Evolutionary conservation across 495 filamentous ascomycete genomes (phyloP).

Genomic region (Penicillium parvum): DNA sequence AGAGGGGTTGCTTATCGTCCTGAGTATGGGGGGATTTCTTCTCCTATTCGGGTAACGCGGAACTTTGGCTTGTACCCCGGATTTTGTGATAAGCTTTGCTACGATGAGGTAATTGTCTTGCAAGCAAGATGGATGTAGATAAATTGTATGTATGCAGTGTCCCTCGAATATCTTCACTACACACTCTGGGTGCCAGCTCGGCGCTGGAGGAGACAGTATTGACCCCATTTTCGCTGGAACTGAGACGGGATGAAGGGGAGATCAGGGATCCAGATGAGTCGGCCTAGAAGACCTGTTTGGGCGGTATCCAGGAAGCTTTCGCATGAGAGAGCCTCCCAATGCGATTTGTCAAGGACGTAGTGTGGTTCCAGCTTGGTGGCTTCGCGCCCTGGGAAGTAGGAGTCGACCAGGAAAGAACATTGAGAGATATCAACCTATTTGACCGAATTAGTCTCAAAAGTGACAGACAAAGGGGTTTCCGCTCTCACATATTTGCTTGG

Average conservation of each 20-base stretch:
- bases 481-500: slow-evolving; percentile 75
- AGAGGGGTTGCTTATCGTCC: slow-evolving; percentile 21
- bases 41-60: slow-evolving; percentile 20
- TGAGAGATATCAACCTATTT: slow-evolving; percentile 60
- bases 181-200: slow-evolving; percentile 6
- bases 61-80: slow-evolving; percentile 4
- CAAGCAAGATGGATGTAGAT: neutral
- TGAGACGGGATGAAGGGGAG: slow-evolving; percentile 61
- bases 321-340: slow-evolving; percentile 75
- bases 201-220: slow-evolving; percentile 72
- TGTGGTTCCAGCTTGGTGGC: slow-evolving; percentile 63
- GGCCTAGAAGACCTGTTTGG: slow-evolving; percentile 65
- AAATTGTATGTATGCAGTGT: neutral
- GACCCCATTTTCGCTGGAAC: slow-evolving; percentile 70
- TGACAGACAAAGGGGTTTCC: too few relatives aligned
- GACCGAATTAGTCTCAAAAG: slow-evolving; percentile 7
- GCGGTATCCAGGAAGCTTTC: slow-evolving; percentile 75
- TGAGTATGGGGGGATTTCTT: slow-evolving; percentile 17
- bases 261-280: slow-evolving; percentile 82
- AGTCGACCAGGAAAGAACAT: slow-evolving; percentile 86
- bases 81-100: too few relatives aligned
- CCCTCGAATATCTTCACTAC: neutral
- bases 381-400: slow-evolving; percentile 60
- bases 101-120: too few relatives aligned
- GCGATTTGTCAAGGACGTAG: slow-evolving; percentile 60